These are phyloP conservation scores for Nepenthes gracilis DNA, from an alignment of 148 eudicot species.

Conservation along the genomic window DNA sequence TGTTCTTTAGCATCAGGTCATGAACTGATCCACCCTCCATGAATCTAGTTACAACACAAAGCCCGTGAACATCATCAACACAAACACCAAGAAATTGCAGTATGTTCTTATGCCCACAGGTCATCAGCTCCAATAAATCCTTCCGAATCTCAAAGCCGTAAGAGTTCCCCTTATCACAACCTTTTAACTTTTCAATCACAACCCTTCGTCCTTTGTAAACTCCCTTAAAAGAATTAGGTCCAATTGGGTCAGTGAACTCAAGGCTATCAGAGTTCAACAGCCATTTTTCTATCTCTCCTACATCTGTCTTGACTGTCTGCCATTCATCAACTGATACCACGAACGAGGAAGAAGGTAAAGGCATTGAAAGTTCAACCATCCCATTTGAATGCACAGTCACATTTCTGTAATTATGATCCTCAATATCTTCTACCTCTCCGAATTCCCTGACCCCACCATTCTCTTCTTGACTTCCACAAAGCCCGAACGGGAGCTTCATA, in stretches of 20 bases:
- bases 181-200: constrained; percentile 71
- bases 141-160: constrained; percentile 65
- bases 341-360: constrained; percentile 52
- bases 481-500: constrained; percentile 84
- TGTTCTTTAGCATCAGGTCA: constrained; percentile 62
- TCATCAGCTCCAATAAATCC: constrained; percentile 81
- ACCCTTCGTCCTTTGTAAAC: constrained; percentile 65
- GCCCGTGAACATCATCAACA: constrained; percentile 69
- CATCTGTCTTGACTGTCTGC: constrained; percentile 77
- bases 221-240: constrained; percentile 58
- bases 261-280: constrained; percentile 51
- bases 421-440: constrained; percentile 56
- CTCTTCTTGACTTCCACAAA: constrained; percentile 94
- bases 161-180: constrained; percentile 84
- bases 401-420: constrained; percentile 42
- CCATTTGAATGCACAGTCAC: constrained; percentile 42
- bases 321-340: constrained; percentile 81
- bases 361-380: constrained; percentile 40
- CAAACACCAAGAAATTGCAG: constrained; percentile 74
- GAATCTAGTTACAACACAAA: constrained; percentile 69
- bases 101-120: constrained; percentile 86
- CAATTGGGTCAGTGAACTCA: constrained; percentile 63
- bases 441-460: constrained; percentile 40
- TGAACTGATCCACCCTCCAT: constrained; percentile 94
- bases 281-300: constrained; percentile 57